Base-by-base conservation (phyloP, 2,329 filamentous ascomycete species). In the Fusarium xyrophilum region DNA sequence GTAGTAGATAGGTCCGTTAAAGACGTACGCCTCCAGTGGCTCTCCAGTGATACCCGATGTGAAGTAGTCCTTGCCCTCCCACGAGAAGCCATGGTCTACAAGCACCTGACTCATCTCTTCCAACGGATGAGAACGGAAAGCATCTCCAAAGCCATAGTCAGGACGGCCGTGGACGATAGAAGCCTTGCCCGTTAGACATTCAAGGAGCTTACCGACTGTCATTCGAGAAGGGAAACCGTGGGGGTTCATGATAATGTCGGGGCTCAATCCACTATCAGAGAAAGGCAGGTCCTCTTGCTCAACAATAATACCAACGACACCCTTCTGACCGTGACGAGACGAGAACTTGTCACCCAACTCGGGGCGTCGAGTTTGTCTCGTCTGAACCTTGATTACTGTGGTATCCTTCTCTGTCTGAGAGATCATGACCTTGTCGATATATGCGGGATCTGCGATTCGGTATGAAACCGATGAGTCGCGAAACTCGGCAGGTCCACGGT, bases 181-280 rank as follows among this genome's bases (percentile, higher is more conserved):
- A 0, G 96, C 96, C 80, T 99, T 99, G 69, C 96, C 96, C 1
- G 94, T 93, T 19, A 99, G 85, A 44, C 97, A 92, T 78, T 99
- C 96, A 52, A 99, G 88, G 84, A 99, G 91, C 80, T 99, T 99
- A 33, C 96, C 96, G 67, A 99, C 96, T 56, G 96, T 99, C 96
- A 99, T 99, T 79, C 96, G 96, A 33, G 95, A 98, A 3, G 96
- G 96, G 85, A 99, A 99, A 89, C 96, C 96, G 82, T 99, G 96
- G 1, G 96, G 96, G 83, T 99, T 99, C 96, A 99, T 99, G 87
- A 99, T 99, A 71, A 99, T 97, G 79, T 99, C 96, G 0, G 96
- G 96, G n/a, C 89, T 91, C 70, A 99, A 88, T 4, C 96, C 96
- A 54, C 86, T 84, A 79, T 99, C 96, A 36, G 91, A 91, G 82